These are phyloP conservation scores for Alternaria postmessia DNA, from an alignment of 2,329 filamentous ascomycete genomes.

Conservation along the genomic window DNA sequence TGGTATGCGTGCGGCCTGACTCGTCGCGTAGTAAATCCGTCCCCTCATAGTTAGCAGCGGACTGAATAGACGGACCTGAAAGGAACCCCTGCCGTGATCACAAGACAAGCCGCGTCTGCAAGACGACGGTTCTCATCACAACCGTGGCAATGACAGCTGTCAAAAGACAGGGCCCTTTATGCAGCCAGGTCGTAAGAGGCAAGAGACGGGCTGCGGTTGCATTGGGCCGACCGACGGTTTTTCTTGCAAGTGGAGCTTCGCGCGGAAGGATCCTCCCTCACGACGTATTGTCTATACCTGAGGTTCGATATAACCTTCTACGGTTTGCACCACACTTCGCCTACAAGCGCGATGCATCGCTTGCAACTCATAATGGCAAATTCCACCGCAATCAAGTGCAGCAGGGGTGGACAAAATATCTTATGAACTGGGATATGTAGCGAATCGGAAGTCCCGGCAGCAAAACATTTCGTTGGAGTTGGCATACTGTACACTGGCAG, in stretches of 20 bases:
- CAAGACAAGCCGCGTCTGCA: slow-evolving; percentile 11
- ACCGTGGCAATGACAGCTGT: slow-evolving; percentile 17
- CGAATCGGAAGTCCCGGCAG: slow-evolving; percentile 15
- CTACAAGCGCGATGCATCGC: slow-evolving; percentile 3
- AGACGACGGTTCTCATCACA: neutral
- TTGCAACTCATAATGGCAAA: slow-evolving; percentile 2
- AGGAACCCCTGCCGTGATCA: slow-evolving; percentile 6
- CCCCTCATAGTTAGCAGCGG: slow-evolving; percentile 1
- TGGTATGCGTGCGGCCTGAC: neutral
- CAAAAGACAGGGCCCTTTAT: slow-evolving; percentile 10
- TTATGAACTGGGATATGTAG: neutral
- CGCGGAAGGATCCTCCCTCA: slow-evolving; percentile 7
- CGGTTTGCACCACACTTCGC: neutral
- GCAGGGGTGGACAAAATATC: neutral
- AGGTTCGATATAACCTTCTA: neutral
- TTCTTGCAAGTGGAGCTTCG: slow-evolving; percentile 4
- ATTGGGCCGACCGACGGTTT: slow-evolving; percentile 13
- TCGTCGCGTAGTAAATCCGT: neutral
- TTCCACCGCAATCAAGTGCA: neutral
- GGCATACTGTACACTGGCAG: neutral
- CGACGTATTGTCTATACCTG: slow-evolving; percentile 10
- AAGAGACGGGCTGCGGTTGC: slow-evolving; percentile 15
- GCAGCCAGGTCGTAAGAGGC: slow-evolving; percentile 14
- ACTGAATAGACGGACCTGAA: slow-evolving; percentile 1
- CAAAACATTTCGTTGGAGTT: neutral